Evolutionary conservation across 2,329 filamentous ascomycete species (phyloP), one percentile per base, ranked within the genome.

Genomic region (Curvularia lunata): DNA sequence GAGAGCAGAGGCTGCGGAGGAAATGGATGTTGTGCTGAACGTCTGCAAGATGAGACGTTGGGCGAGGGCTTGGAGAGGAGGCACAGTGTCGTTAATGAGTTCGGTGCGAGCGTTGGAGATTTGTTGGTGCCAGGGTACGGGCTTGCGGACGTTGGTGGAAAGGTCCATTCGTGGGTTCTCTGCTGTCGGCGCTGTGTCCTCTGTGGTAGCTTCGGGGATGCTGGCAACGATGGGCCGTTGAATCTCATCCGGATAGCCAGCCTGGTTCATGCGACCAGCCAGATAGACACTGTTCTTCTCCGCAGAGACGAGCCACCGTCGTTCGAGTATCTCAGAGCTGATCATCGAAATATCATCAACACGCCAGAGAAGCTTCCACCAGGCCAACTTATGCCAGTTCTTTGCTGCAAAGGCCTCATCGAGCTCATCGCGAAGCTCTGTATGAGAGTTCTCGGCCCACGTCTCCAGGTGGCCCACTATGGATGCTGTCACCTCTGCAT

Each of bases 351-450:
- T 91, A 69, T 97, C 94, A 72, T 98, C 94, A 23, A 95, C 92
- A 19, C 92, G 87, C 92, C 92, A 97, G 73, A 97, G 92, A 0
- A 98, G 84, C 75, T 96, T 96, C 90, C 92, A 97, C 93, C 94
- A 98, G 16, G 88, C 85, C 4, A 97, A 81, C 62, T 90, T 89
- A 25, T 86, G 85, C 94, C 94, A 97, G 38, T 87, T 83, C 18
- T 80, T 83, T n/a, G 90, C 87, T 0, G 85, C 81, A 67, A 97
- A 94, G 0, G 91, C 92, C 43, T 86, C 79, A 63, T 94, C 89
- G 1, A 97, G 85, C 66, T 92, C 85, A 49, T 89, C 85, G 61
- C 92, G 91, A 7, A 98, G 83, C 76, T 98, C 94, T 0, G 87
- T 84, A 72, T 98, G 94, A 0, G 91, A 91, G 21, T 82, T 81